Percentiles rank a stretch among this genome's conserved stretches.
Evolutionary conservation across 139 green algal genomes (phyloP).

Genomic region (Medakamo hakoo): DNA sequence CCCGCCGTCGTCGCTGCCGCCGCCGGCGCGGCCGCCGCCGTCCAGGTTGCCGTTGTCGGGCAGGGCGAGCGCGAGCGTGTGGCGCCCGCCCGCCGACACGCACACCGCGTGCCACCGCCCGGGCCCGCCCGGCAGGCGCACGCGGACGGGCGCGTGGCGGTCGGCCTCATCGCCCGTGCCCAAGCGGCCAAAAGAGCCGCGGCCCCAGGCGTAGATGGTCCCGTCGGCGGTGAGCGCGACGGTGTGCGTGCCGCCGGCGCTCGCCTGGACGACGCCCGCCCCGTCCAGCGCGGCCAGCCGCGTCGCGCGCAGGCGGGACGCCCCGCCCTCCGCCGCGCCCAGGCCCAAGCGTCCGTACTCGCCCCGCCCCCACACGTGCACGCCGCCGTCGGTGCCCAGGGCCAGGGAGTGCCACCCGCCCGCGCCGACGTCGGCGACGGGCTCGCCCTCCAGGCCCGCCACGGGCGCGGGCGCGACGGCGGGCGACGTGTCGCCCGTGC

Average conservation of each 20-base stretch:
- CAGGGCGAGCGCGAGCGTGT: constrained; percentile 51
- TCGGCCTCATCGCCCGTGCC: constrained; percentile 31
- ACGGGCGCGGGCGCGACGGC: constrained; percentile 26
- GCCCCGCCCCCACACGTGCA: constrained; percentile 70
- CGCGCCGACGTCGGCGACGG: constrained; percentile 52
- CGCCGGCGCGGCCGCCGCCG: background rate
- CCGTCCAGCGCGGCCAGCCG: constrained; percentile 30
- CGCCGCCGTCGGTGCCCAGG: constrained; percentile 35
- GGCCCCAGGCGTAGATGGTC: constrained; percentile 65
- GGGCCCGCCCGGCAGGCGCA: constrained; percentile 37
- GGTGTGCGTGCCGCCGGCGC: constrained; percentile 58
- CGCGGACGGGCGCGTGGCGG: constrained; percentile 36
- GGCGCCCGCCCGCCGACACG: constrained; percentile 36
- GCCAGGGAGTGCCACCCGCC: constrained; percentile 73
- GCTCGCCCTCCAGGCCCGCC: constrained; percentile 31
- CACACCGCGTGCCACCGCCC: constrained; percentile 49
- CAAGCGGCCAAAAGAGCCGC: constrained; percentile 46
- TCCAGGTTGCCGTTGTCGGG: constrained; percentile 23
- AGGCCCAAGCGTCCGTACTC: constrained; percentile 80
- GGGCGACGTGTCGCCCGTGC: constrained; percentile 62
- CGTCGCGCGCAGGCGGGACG: constrained; percentile 50
- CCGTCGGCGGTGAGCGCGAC: constrained; percentile 40
- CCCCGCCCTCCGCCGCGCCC: constrained; percentile 49
- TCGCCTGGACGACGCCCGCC: constrained; percentile 40
- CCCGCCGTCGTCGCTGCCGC: background rate